Evolutionary conservation across 2,329 filamentous ascomycete species (phyloP), one percentile per base, ranked within the genome.

Genomic region (Kalmusia sp.): DNA sequence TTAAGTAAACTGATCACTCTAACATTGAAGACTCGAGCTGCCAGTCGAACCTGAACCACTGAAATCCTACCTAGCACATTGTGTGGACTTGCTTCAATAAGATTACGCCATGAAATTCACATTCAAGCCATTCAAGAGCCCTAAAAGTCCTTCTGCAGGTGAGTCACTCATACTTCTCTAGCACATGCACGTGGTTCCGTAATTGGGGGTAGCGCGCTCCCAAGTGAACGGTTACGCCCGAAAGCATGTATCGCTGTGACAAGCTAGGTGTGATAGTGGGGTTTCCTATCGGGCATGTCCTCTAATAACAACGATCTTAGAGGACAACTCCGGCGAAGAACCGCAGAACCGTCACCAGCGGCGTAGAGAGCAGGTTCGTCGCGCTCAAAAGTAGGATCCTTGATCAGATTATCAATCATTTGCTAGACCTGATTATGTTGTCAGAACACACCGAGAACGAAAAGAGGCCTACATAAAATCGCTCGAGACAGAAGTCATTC

Each of bases 301-400:
- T 28, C 27, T 6, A 19, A 2, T 38, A 47, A 37, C 21, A 11
- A 28, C 15, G 31, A 21, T 47, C 11, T 2, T 33, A 27, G 39
- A 21, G 33, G 14, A 17, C 6, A 22, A 35, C 33, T 17, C 38
- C 15, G 4, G 25, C 41, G 17, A 28, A 21, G 35, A 47, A 12
- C 28, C 52, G 15, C 38, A 24, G 4, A 49, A 53, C 14, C 35
- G 51, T 11, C 40, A 54, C 14, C 57, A 60, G 46, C 73, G 64
- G 49, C 67, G 73, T 17, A 63, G 69, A 39, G 72, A 76, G 30
- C 73, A 76, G 58, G 62, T 75, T n/a, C 70, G 72, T 11, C 66
- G 61, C 46, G 73, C 73, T 7, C 73, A 76, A 52, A 64, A 59
- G 68, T 71, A 61, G 4, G 28, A 30, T 21, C 17, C 11, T 33